phyloP scores from a whole-genome alignment of 1,284 basidiomycete genomes.

The Tilletiopsis washingtonensis region DNA sequence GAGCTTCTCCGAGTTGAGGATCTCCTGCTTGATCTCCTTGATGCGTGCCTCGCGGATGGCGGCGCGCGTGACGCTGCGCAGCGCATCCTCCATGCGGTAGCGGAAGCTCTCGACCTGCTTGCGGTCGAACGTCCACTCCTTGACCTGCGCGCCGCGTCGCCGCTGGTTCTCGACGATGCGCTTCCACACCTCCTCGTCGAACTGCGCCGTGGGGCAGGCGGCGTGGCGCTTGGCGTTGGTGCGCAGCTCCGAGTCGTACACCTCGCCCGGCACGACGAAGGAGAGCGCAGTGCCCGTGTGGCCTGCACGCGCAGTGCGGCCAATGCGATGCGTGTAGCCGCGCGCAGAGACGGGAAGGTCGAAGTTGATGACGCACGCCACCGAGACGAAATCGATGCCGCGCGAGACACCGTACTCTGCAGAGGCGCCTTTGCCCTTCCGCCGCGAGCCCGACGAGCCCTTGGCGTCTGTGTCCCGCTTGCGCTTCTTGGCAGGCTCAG shows the following conservation, averaged over 20 bases:
- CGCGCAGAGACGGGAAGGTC: slow-evolving; percentile 80
- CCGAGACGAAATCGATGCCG: slow-evolving; percentile 94
- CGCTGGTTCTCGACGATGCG: slow-evolving; percentile 33
- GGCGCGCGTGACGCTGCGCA: slow-evolving; percentile 76
- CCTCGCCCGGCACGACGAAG: slow-evolving; percentile 69
- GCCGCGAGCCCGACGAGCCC: not conserved
- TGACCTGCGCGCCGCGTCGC: slow-evolving; percentile 54
- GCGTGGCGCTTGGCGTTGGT: not conserved
- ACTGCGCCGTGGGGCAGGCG: not conserved
- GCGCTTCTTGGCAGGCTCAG: slow-evolving; percentile 21
- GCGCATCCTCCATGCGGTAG: slow-evolving; percentile 94
- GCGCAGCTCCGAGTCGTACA: slow-evolving; percentile 58
- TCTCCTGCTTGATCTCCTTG: slow-evolving; percentile 88
- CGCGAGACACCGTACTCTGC: slow-evolving; percentile 94
- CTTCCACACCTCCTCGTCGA: slow-evolving; percentile 29
- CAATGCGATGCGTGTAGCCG: slow-evolving; percentile 93
- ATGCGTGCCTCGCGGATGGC: slow-evolving; percentile 83
- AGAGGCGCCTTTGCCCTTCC: not conserved
- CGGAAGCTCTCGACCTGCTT: slow-evolving; percentile 94
- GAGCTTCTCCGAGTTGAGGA: slow-evolving; percentile 88
- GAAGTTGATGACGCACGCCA: slow-evolving; percentile 96
- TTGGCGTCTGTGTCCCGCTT: slow-evolving; percentile 1
- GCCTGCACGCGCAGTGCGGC: slow-evolving; percentile 90
- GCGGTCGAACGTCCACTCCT: slow-evolving; percentile 89
- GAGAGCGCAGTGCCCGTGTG: slow-evolving; percentile 86